Evolutionary conservation across 257 asterid species (phyloP), one percentile per base, ranked within the genome.

Genomic region (Primulina eburnea): DNA sequence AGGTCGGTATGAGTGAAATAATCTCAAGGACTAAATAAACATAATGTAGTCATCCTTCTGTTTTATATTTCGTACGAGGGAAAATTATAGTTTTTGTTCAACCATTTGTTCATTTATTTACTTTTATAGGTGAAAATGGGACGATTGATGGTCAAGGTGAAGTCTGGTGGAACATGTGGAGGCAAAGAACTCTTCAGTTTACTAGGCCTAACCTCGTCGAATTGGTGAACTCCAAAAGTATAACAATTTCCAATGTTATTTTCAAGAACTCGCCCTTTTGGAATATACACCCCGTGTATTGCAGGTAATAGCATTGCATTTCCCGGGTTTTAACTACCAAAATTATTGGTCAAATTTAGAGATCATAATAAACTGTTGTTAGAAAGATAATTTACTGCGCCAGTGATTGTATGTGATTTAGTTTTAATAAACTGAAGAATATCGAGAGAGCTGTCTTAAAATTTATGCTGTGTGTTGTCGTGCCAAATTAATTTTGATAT

Each of bases 141-240:
- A 91, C 97, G 10, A 91, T 94, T 67, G 97, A 94, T 75, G 99
- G 99, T 32, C 95, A 91, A 82, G 99, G 99, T 63, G 84, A 80
- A 61, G 83, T 84, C 21, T 94, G 99, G 99, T 94, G 99, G 97
- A 80, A 88, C 82, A 89, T 88, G 97, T 91, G 97, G 97, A 89
- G 97, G 76, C 86, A 62, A 68, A 62, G 97, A 72, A 85, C 93
- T 70, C 99, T 94, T 53, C 82, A 75, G 63, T 91, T 71, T 56
- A 91, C 97, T 6, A 83, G 99, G 65, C 97, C 97, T 32, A 85
- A 69, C 85, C 99, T 94, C 67, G 55, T 94, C 16, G 97, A 94
- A 73, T 60, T 94, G 30, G 85, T 91, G 84, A 86, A 88, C 84
- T 94, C 99, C 78, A 86, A 82, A 79, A 71, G 78, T 65, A 77